A percentile compares a stretch with the other conserved stretches of the same genome.
Conservation (phyloP, 805 yeast species). For the Cyberlindnera mrakii region DNA sequence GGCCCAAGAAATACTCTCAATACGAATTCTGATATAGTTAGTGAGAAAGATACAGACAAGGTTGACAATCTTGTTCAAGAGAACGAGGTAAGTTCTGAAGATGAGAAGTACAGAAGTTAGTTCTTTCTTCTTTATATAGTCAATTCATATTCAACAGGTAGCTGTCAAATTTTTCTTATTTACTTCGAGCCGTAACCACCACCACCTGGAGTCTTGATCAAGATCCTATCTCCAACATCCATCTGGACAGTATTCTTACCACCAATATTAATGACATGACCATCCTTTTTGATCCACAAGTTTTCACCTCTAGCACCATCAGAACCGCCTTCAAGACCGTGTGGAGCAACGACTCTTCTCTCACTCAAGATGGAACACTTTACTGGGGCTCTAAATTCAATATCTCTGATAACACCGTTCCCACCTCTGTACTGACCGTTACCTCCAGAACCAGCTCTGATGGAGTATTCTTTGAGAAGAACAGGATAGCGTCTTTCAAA, state of each 20-base stretch:
- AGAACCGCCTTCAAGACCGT: conserved; percentile 79
- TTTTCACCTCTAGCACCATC: conserved; percentile 72
- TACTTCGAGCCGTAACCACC: conserved; percentile 62
- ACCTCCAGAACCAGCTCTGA: conserved; percentile 78
- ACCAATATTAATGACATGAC: conserved; percentile 45
- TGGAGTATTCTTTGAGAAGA: conserved; percentile 60
- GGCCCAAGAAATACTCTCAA: conserved; percentile 39
- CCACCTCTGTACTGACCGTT: conserved; percentile 71
- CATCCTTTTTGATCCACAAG: conserved; percentile 38
- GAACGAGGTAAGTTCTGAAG: not conserved
- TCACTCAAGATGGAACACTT: conserved; percentile 81
- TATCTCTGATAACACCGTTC: conserved; percentile 78
- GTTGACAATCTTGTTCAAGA: conserved; percentile 1
- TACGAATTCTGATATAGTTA: not conserved
- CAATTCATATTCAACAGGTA: too few species aligned
- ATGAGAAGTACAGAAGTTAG: not conserved
- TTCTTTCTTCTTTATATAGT: too few species aligned
- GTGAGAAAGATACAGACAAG: not conserved
- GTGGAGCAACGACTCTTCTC: conserved; percentile 79
- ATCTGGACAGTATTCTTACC: conserved; percentile 64
- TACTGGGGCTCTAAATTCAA: conserved; percentile 68
- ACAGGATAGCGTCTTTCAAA: conserved; percentile 88
- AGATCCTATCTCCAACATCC: conserved; percentile 56
- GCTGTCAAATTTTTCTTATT: too few species aligned
- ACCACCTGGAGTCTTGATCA: conserved; percentile 78